Conservation (phyloP, 2,329 filamentous ascomycete species). For the Trichoderma sp. region DNA sequence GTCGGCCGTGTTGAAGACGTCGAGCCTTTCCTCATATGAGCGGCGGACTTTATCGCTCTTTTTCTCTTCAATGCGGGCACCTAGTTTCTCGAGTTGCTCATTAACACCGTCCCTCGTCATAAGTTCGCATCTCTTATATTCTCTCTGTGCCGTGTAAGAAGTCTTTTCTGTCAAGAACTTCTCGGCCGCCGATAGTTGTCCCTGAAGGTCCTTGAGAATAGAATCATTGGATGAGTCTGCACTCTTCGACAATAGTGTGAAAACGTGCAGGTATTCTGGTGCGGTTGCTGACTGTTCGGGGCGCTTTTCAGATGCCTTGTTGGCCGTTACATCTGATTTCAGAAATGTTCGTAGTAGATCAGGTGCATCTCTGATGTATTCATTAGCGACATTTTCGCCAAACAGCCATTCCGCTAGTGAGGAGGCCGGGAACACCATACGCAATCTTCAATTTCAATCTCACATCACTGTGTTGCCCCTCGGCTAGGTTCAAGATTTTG, state of each 20-base stretch:
- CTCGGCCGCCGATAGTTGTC: conserved; percentile 28
- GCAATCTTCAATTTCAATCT: conserved; percentile 26
- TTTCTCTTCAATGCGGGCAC: conserved; percentile 26
- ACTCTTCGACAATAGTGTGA: conserved; percentile 24
- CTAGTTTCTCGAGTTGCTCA: conserved; percentile 27
- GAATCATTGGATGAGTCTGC: not conserved
- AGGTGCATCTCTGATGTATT: not conserved
- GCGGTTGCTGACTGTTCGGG: not conserved
- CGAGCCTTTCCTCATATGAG: conserved; percentile 35
- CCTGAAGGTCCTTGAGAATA: not conserved
- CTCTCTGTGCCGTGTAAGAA: conserved; percentile 30
- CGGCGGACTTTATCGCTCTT: conserved; percentile 27
- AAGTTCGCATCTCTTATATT: conserved; percentile 29
- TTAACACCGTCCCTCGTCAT: conserved; percentile 28
- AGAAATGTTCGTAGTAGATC: conserved; percentile 1
- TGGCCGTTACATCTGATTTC: not conserved
- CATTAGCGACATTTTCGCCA: not conserved
- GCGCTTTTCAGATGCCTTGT: not conserved
- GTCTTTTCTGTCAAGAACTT: conserved; percentile 30
- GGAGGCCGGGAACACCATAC: not conserved
- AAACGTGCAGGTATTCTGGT: conserved; percentile 24
- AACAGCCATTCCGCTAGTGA: not conserved
- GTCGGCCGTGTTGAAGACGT: conserved; percentile 43
- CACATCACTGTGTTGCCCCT: conserved; percentile 24
- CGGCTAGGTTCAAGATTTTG: conserved; percentile 31